Evolutionary conservation across 75 land plant species (phyloP).

Genomic region (Selaginella tamariscina): DNA sequence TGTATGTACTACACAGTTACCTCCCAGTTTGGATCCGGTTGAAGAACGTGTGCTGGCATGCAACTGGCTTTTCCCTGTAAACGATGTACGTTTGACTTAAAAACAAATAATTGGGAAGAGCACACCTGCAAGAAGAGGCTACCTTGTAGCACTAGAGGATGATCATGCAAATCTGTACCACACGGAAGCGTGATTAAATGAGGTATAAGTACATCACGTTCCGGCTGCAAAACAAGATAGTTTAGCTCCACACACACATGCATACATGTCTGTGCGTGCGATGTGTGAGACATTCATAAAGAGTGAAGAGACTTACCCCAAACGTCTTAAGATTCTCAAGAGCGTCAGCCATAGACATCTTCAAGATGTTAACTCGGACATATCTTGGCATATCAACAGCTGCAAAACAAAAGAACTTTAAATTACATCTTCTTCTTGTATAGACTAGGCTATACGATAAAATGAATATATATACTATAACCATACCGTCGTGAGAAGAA

Average conservation of each 20-base stretch:
- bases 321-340: constrained; percentile 25
- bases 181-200: constrained; percentile 60
- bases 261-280: neutral
- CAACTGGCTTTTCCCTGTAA: constrained; percentile 85
- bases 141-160: constrained; percentile 62
- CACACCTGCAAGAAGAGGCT: constrained; percentile 69
- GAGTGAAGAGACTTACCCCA: constrained; percentile 31
- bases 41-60: constrained; percentile 68
- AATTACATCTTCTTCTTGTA: too few species aligned
- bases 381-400: constrained; percentile 49
- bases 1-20: too few species aligned
- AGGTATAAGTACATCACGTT: constrained; percentile 55
- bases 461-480: too few species aligned
- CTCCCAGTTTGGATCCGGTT: constrained; percentile 74
- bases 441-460: too few species aligned
- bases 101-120: neutral
- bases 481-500: too few species aligned
- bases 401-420: too few species aligned
- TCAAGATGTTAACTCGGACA: constrained; percentile 80
- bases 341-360: constrained; percentile 46
- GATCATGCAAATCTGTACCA: constrained; percentile 73
- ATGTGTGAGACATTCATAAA: constrained; percentile 10
- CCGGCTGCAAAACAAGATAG: constrained; percentile 34
- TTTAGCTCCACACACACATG: neutral
- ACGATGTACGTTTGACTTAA: neutral